Conservation (phyloP, 1,284 basidiomycete genomes). For the Ustilago tritici region DNA sequence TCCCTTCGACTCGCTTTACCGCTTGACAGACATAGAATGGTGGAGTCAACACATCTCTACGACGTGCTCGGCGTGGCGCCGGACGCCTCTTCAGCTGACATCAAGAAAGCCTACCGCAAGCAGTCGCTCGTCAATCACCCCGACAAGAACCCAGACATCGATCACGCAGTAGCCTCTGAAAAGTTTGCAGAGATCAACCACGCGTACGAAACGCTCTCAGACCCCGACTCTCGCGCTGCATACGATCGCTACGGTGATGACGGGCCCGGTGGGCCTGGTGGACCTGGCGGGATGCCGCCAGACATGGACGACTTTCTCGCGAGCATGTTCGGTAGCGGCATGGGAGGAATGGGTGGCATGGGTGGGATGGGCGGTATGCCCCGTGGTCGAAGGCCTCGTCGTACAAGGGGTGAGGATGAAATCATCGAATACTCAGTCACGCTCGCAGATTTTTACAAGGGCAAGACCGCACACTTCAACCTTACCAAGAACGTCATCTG, state of each 20-base stretch:
- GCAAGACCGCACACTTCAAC: conserved; percentile 88
- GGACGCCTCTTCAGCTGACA: conserved; percentile 83
- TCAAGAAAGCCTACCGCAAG: conserved; percentile 78
- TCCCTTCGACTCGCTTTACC: background rate
- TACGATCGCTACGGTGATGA: conserved; percentile 66
- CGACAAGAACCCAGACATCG: conserved; percentile 65
- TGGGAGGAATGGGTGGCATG: conserved; percentile 58
- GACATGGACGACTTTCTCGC: conserved; percentile 63
- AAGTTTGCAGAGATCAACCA: conserved; percentile 66
- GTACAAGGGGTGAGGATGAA: conserved; percentile 52
- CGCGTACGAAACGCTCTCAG: conserved; percentile 66
- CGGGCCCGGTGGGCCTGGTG: conserved; percentile 38
- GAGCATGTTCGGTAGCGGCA: conserved; percentile 63
- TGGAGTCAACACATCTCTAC: conserved; percentile 58
- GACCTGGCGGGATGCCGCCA: conserved; percentile 46
- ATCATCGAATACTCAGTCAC: conserved; percentile 83
- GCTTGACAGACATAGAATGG: conserved; percentile 19
- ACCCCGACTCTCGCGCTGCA: conserved; percentile 57
- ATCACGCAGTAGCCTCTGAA: conserved; percentile 56
- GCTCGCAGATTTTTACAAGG: conserved; percentile 91
- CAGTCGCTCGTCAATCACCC: conserved; percentile 65
- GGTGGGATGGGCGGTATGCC: conserved; percentile 60
- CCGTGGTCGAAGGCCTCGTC: conserved; percentile 71
- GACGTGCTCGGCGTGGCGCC: conserved; percentile 76
- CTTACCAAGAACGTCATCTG: conserved; percentile 88